These are phyloP conservation scores for Chalaropsis thielavioides DNA, from an alignment of 2,329 filamentous ascomycete species.

Conservation along the genomic window DNA sequence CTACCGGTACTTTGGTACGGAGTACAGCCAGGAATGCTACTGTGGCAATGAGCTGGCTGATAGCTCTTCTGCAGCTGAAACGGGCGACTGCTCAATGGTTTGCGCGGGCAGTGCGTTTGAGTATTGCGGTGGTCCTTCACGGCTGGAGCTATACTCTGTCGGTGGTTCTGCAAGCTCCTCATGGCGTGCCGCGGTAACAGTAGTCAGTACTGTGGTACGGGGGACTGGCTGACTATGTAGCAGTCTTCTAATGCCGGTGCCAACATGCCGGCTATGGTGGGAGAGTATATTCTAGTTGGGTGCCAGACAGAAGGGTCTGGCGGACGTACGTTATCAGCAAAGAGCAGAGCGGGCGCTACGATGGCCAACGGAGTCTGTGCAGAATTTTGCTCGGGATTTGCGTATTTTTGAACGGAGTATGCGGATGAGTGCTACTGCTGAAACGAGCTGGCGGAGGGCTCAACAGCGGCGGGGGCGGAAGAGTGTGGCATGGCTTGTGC, in stretches of 20 bases:
- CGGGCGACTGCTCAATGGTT: conserved; percentile 17
- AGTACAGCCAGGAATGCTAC: conserved; percentile 20
- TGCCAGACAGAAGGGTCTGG: conserved; percentile 28
- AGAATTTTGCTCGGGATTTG: conserved; percentile 23
- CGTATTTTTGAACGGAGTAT: conserved; percentile 28
- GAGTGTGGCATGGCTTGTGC: conserved; percentile 32
- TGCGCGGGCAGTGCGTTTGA: conserved; percentile 17
- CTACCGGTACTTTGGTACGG: conserved; percentile 27
- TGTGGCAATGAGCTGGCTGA: conserved; percentile 27
- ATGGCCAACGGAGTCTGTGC: conserved; percentile 27
- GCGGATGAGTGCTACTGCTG: conserved; percentile 28
- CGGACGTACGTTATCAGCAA: conserved; percentile 24
- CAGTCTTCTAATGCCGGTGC: conserved; percentile 22
- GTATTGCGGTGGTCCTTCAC: conserved; percentile 15
- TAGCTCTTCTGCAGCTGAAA: conserved; percentile 19
- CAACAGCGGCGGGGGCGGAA: conserved; percentile 21
- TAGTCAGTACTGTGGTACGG: conserved; percentile 26
- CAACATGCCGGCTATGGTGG: conserved; percentile 24
- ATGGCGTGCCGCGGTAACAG: conserved; percentile 26
- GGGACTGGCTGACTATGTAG: conserved; percentile 26
- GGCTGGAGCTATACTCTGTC: conserved; percentile 25
- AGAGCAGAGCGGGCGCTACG: conserved; percentile 20
- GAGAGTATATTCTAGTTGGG: conserved; percentile 25
- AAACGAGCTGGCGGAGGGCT: conserved; percentile 22
- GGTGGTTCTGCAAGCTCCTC: neutral